Evolutionary conservation across 768 basidiomycete genomes (phyloP).

Genomic region (Phylloporus sp.): DNA sequence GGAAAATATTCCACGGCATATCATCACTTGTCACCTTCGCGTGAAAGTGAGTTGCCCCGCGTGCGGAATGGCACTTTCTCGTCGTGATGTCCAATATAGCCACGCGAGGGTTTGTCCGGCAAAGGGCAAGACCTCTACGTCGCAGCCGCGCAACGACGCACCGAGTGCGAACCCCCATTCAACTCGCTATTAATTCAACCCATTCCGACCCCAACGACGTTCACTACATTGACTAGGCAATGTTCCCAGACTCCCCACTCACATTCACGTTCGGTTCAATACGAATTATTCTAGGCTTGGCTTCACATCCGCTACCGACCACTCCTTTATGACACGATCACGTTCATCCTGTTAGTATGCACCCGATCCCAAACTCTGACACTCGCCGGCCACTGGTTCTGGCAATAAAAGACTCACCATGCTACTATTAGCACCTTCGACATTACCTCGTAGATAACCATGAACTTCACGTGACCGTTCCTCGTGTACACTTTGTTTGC

Average conservation of each 20-base stretch:
- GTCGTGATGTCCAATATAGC: conserved; percentile 14
- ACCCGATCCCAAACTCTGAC: no score
- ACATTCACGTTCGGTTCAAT: neutral
- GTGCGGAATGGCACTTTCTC: conserved; percentile 16
- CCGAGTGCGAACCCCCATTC: neutral
- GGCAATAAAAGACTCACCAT: no score
- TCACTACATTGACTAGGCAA: neutral
- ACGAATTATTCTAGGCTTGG: neutral
- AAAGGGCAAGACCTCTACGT: neutral
- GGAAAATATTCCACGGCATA: conserved; percentile 18
- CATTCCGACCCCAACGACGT: neutral
- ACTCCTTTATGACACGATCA: no score
- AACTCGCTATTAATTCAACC: neutral
- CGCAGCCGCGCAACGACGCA: neutral
- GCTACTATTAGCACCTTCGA: no score
- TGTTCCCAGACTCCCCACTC: neutral
- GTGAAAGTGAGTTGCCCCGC: conserved; percentile 8
- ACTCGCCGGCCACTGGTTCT: no score
- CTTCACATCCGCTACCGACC: neutral
- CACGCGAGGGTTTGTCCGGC: conserved; percentile 14
- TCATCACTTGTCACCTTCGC: conserved; percentile 12
- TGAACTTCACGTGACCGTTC: no score
- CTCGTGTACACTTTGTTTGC: no score
- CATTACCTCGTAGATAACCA: no score
- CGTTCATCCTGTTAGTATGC: no score